Evolutionary conservation across 1,139 yeast species (phyloP), one percentile per base, ranked within the genome.

Genomic region (Yamadazyma atlantica): DNA sequence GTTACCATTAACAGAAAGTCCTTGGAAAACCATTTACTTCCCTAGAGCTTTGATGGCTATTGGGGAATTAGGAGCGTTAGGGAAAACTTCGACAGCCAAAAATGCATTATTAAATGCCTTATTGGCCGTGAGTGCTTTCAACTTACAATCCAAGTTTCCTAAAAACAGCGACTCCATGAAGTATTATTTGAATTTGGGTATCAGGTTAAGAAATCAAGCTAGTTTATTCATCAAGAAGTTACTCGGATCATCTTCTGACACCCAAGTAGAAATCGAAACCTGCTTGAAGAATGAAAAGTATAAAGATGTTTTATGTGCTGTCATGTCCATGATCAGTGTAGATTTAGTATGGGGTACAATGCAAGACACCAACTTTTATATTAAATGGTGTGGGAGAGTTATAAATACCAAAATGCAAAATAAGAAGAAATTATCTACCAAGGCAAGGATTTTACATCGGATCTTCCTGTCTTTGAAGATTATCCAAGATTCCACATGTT

Each of bases 321-420:
- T 87, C 15, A 71, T 88, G 62, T 82, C 94, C 2, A 86, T 88
- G 95, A 86, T 83, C 35, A 81, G 90, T 16, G 87, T 88, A 39
- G 96, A 88, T 62, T 82, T 86, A 40, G 92, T 86, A 7, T 85
- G 95, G 86, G 96, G 96, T 1, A 83, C 94, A 1, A 86, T 85
- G 94, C 83, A 84, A 43, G 95, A 86, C 49, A 86, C 95, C 50
- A 80, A 80, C 44, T 74, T 80, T 42, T 86, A 87, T 58, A 68
- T 88, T 39, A 75, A 80, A 37, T 80, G 89, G 54, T 85, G 95
- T 64, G 92, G 87, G 42, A 75, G 75, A 42, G 83, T 86, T 35
- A 83, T 88, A 23, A 73, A 76, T 30, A 77, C 81, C 48, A 79
- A 90, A 50, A 82, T 83, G 82, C 66, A 66, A 34, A 73, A 69